Percentiles rank a stretch among this genome's conserved stretches.
Conservation (phyloP, 1,284 basidiomycete species). For the Pseudozyma tsukubaensis region DNA sequence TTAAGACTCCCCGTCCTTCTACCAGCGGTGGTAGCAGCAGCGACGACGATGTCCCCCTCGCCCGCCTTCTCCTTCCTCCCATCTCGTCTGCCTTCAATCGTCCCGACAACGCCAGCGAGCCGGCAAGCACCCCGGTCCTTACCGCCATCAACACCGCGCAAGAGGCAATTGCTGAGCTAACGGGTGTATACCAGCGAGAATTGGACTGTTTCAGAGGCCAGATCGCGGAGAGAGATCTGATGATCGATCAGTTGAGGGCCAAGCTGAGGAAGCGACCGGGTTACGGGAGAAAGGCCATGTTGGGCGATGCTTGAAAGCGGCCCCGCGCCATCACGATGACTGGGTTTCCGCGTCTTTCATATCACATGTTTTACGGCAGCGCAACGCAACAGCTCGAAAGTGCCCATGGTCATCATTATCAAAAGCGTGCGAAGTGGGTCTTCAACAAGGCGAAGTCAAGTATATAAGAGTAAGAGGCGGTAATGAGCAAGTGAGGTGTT, state of each 20-base stretch:
- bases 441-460: too few relatives aligned
- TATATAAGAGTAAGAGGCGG: too few relatives aligned
- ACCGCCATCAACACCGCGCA: background rate
- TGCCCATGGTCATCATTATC: too few relatives aligned
- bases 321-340: too few relatives aligned
- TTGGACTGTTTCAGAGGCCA: constrained; percentile 8
- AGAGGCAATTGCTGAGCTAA: constrained; percentile 11
- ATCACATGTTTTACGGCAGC: too few relatives aligned
- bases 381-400: too few relatives aligned
- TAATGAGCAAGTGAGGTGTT: too few relatives aligned
- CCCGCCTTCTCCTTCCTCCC: background rate
- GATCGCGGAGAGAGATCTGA: constrained; percentile 13
- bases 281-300: background rate
- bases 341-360: too few relatives aligned
- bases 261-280: background rate
- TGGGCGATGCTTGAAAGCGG: background rate
- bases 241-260: constrained; percentile 20
- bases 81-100: too few relatives aligned
- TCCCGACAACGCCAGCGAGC: background rate
- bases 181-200: constrained; percentile 10
- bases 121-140: background rate
- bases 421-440: too few relatives aligned
- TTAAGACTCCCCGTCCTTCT: background rate
- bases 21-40: constrained; percentile 8
- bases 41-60: constrained; percentile 19